A percentile compares a stretch with the other conserved stretches of the same genome.
Evolutionary conservation across 495 filamentous ascomycete species (phyloP).

Genomic region (Corynascus novoguineensis): DNA sequence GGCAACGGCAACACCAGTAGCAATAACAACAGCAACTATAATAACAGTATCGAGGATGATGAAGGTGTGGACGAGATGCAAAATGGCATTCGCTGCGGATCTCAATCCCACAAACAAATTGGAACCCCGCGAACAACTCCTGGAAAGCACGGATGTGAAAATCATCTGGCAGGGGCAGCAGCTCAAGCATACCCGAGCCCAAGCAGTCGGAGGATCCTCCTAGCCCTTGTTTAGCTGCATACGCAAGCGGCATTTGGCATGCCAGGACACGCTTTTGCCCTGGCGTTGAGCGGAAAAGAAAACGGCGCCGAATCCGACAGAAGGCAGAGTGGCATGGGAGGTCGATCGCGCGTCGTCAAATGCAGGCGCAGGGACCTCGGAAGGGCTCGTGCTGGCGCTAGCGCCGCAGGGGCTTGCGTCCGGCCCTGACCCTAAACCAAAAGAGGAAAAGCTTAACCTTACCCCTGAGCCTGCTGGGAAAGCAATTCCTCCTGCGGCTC

Average conservation of each 20-base stretch:
- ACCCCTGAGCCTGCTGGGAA: background rate
- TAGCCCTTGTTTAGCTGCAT: conserved; percentile 22
- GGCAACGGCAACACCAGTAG: background rate
- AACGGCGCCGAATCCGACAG: background rate
- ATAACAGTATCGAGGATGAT: background rate
- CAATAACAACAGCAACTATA: background rate
- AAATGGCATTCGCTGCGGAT: background rate
- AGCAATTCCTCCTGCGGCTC: too few relatives aligned
- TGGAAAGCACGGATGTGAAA: conserved; percentile 1
- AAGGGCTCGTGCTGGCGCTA: conserved; percentile 2
- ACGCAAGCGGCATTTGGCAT: conserved; percentile 22
- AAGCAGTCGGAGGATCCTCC: background rate
- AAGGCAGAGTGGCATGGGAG: background rate
- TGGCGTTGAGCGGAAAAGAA: conserved; percentile 7
- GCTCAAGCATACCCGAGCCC: background rate
- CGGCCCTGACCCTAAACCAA: background rate
- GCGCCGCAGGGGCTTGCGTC: background rate
- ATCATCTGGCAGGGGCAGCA: background rate
- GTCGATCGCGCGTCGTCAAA: background rate
- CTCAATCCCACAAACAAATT: background rate
- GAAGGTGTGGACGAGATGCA: conserved; percentile 5
- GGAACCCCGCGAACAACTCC: background rate
- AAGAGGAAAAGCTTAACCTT: background rate
- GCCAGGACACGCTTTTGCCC: conserved; percentile 11
- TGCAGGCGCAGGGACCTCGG: background rate